A percentile compares a stretch with the other conserved stretches of the same genome.
Evolutionary conservation across 192 early-diverging fungal species (phyloP).

Genomic region (Cladochytrium replicatum): DNA sequence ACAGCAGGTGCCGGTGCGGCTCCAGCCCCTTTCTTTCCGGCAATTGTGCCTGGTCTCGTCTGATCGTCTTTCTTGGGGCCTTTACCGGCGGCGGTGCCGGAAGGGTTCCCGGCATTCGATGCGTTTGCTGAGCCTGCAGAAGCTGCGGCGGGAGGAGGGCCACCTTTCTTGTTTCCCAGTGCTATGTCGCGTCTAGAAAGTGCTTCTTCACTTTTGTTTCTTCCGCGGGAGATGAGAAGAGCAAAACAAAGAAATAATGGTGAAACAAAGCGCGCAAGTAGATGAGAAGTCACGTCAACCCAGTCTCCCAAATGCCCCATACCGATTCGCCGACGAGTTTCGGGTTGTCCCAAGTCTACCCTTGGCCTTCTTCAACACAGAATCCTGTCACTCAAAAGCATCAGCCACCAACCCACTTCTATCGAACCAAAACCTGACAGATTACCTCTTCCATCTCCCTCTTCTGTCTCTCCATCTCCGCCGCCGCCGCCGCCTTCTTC

Average conservation of each 20-base stretch:
- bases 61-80: neutral
- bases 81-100: slow-evolving; percentile 4
- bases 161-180: slow-evolving; percentile 9
- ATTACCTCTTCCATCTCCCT: slow-evolving; percentile 41
- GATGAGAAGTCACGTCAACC: neutral
- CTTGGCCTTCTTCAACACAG: slow-evolving; percentile 29
- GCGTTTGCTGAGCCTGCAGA: too few species aligned
- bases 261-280: slow-evolving; percentile 3
- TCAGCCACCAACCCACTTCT: neutral
- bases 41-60: slow-evolving; percentile 4
- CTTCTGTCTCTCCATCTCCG: slow-evolving; percentile 24
- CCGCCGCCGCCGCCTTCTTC: slow-evolving; percentile 27
- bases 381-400: slow-evolving; percentile 15
- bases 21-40: slow-evolving; percentile 4
- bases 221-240: too few species aligned
- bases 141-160: too few species aligned
- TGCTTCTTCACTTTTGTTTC: slow-evolving; percentile 27
- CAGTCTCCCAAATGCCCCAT: neutral
- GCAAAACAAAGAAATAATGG: neutral
- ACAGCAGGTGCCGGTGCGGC: neutral
- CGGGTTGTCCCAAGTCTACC: slow-evolving; percentile 5
- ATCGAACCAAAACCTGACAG: neutral
- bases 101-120: too few species aligned
- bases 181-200: slow-evolving; percentile 4
- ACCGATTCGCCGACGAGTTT: slow-evolving; percentile 3